These are phyloP conservation scores for Pinus albicaulis DNA, from an alignment of 75 land plant species.

Conservation along the genomic window DNA sequence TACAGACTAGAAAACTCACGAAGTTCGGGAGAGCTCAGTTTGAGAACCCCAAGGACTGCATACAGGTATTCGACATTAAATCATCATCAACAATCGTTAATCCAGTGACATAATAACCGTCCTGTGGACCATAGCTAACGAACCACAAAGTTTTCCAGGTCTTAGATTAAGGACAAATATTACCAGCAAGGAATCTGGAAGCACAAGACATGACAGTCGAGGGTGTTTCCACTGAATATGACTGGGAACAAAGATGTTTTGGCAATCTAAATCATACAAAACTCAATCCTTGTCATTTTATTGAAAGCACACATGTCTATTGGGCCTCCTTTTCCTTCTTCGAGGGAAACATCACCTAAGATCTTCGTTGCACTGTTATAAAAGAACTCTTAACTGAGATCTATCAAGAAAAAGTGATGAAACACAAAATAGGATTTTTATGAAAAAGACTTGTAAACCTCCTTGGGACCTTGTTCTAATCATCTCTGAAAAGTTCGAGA, in stretches of 20 bases:
- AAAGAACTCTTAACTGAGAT: not conserved
- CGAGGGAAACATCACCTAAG: not conserved
- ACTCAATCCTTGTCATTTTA: not conserved
- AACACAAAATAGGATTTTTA: not conserved
- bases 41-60: not conserved
- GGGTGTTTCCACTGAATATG: too few relatives aligned
- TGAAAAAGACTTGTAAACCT: not conserved
- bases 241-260: too few relatives aligned
- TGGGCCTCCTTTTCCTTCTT: not conserved
- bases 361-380: not conserved
- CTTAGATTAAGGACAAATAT: not conserved
- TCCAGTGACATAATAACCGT: not conserved
- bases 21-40: not conserved
- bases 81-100: not conserved
- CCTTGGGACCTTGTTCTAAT: not conserved
- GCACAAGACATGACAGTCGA: too few relatives aligned
- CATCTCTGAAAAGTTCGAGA: too few relatives aligned
- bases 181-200: not conserved
- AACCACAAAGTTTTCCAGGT: not conserved
- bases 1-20: not conserved
- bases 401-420: not conserved
- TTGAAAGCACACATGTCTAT: not conserved
- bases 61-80: not conserved
- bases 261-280: not conserved
- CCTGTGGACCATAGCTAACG: not conserved